Conservation (phyloP, 2,329 filamentous ascomycete genomes). For the Gaeumannomyces tritici region DNA sequence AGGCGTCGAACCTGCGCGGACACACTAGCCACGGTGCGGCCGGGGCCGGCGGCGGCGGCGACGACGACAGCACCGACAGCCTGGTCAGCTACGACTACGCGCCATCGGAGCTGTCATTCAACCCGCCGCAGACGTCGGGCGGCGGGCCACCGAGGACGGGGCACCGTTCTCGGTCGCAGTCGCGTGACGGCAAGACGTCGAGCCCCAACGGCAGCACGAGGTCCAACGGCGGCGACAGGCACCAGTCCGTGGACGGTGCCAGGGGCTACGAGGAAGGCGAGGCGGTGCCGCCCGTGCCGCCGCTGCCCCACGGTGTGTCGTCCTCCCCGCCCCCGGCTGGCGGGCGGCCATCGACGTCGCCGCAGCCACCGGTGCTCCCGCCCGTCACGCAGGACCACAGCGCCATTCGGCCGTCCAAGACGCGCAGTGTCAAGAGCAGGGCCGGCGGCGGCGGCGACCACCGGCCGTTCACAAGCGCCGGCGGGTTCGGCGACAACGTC, state of each 20-base stretch:
- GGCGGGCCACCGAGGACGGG: not conserved
- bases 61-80: constrained; percentile 52
- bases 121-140: constrained; percentile 14
- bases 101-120: constrained; percentile 57
- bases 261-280: constrained; percentile 20
- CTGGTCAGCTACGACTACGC: constrained; percentile 62
- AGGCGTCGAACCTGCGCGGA: constrained; percentile 26
- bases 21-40: constrained; percentile 10
- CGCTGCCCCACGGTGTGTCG: constrained; percentile 29
- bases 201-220: not conserved
- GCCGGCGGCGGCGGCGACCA: constrained; percentile 27
- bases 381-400: constrained; percentile 6
- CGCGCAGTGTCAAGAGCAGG: constrained; percentile 31
- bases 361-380: constrained; percentile 1
- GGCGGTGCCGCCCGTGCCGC: constrained; percentile 45
- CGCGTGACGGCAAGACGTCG: constrained; percentile 3
- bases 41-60: constrained; percentile 31
- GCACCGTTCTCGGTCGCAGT: constrained; percentile 6
- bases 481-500: constrained; percentile 16
- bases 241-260: constrained; percentile 20
- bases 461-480: constrained; percentile 6
- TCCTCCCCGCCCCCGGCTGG: not conserved
- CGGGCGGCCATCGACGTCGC: not conserved
- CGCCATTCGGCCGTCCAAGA: constrained; percentile 14
- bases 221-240: constrained; percentile 1